Conservation (phyloP, 2,329 filamentous ascomycete species). For the Curvularia hawaiiensis region DNA sequence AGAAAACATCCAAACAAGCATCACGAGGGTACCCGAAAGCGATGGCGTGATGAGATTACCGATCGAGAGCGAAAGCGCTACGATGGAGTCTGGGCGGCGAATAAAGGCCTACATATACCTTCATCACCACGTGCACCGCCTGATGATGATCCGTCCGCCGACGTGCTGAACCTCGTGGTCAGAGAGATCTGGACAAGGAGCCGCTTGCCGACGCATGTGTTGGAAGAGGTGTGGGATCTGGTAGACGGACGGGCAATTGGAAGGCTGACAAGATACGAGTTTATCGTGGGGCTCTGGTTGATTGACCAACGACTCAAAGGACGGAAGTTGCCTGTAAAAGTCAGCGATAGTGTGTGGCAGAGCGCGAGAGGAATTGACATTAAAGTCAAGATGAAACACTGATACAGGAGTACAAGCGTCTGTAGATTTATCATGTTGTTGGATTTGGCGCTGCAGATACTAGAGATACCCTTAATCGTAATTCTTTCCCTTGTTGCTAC, state of each 20-base stretch:
- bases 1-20: slow-evolving; percentile 70
- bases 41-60: slow-evolving; percentile 78
- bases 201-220: slow-evolving; percentile 68
- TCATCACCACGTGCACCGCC: slow-evolving; percentile 10
- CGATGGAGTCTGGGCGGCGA: slow-evolving; percentile 84
- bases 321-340: slow-evolving; percentile 73
- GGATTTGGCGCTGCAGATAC: slow-evolving; percentile 13
- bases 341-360: slow-evolving; percentile 76
- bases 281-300: slow-evolving; percentile 83
- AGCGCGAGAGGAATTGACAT: slow-evolving; percentile 61
- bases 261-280: slow-evolving; percentile 69
- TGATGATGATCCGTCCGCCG: slow-evolving; percentile 48
- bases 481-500: slow-evolving; percentile 4
- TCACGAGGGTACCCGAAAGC: slow-evolving; percentile 74
- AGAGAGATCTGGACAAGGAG: slow-evolving; percentile 78
- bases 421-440: slow-evolving; percentile 18
- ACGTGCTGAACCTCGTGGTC: slow-evolving; percentile 70
- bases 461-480: slow-evolving; percentile 38
- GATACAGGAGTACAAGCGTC: background rate
- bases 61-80: slow-evolving; percentile 77
- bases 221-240: slow-evolving; percentile 78
- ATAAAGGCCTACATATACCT: slow-evolving; percentile 62
- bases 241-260: slow-evolving; percentile 65
- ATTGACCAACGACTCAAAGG: slow-evolving; percentile 82
- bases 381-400: slow-evolving; percentile 39